phyloP scores from a whole-genome alignment of 768 basidiomycete genomes.

The Cantharellus cinnabarinus region DNA sequence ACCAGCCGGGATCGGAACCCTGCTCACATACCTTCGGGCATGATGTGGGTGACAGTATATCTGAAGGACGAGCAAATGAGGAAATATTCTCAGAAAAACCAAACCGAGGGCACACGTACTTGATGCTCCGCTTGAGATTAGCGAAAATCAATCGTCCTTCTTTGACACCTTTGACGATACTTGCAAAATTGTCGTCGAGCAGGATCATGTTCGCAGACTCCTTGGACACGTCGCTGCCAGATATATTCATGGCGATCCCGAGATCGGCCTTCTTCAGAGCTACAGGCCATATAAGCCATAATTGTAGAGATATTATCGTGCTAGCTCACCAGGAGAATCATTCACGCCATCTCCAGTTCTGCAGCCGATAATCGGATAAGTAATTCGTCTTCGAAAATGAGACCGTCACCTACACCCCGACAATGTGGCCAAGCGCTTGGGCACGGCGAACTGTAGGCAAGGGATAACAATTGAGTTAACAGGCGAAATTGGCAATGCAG shows the following conservation, averaged over 20 bases:
- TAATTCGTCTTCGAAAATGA: not conserved
- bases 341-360: conserved; percentile 58
- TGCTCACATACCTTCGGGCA: conserved; percentile 24
- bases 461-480: too few species aligned
- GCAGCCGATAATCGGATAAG: conserved; percentile 2
- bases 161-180: conserved; percentile 27
- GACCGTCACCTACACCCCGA: conserved; percentile 35
- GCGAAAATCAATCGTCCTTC: conserved; percentile 28
- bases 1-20: too few species aligned
- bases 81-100: too few species aligned
- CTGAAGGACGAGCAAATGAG: conserved; percentile 13
- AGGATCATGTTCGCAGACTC: conserved; percentile 61
- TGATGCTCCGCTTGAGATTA: conserved; percentile 51
- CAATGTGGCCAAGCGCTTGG: conserved; percentile 49
- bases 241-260: conserved; percentile 35
- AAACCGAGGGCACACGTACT: conserved; percentile 19
- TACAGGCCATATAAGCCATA: not conserved
- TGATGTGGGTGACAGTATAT: conserved; percentile 45
- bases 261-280: conserved; percentile 35
- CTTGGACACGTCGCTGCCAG: conserved; percentile 53
- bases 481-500: too few species aligned
- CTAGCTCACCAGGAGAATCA: conserved; percentile 27
- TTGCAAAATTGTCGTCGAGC: conserved; percentile 53
- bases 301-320: not conserved
- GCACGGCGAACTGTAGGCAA: conserved; percentile 33